Evolutionary conservation across 495 filamentous ascomycete species (phyloP).

Genomic region (Terfezia boudieri): DNA sequence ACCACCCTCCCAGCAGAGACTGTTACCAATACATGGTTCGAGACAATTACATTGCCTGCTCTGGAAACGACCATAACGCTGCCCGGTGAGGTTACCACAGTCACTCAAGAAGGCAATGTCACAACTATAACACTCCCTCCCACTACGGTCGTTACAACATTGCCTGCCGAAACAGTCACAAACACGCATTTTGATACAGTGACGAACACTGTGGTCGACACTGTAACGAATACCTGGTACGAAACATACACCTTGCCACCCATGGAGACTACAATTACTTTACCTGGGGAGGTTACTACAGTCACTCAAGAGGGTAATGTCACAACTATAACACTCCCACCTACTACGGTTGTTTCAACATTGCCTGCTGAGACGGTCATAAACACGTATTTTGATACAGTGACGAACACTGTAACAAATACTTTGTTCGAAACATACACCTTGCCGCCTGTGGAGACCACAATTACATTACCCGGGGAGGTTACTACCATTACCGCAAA

Average conservation of each 20-base stretch:
- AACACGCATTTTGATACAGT: too few relatives aligned
- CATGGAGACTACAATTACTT: too few relatives aligned
- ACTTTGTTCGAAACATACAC: too few relatives aligned
- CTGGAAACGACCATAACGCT: neutral
- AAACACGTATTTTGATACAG: slow-evolving; percentile 7
- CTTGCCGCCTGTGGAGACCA: too few relatives aligned
- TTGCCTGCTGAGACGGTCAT: slow-evolving; percentile 6
- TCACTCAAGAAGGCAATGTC: too few relatives aligned
- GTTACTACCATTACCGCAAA: too few relatives aligned
- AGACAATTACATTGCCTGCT: neutral
- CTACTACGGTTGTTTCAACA: slow-evolving; percentile 11
- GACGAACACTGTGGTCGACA: too few relatives aligned
- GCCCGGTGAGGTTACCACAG: too few relatives aligned
- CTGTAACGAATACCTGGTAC: slow-evolving; percentile 1
- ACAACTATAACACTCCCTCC: slow-evolving; percentile 10
- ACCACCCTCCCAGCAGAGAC: neutral
- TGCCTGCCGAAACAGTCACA: slow-evolving; percentile 5
- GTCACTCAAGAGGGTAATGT: too few relatives aligned
- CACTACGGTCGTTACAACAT: slow-evolving; percentile 11
- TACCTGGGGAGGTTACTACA: too few relatives aligned
- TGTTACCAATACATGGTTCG: neutral
- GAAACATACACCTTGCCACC: too few relatives aligned
- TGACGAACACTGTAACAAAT: slow-evolving; percentile 1
- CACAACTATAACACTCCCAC: slow-evolving; percentile 9
- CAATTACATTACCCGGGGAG: too few relatives aligned